Base-by-base conservation (phyloP, 805 yeast genomes). In the Lachancea quebecensis region DNA sequence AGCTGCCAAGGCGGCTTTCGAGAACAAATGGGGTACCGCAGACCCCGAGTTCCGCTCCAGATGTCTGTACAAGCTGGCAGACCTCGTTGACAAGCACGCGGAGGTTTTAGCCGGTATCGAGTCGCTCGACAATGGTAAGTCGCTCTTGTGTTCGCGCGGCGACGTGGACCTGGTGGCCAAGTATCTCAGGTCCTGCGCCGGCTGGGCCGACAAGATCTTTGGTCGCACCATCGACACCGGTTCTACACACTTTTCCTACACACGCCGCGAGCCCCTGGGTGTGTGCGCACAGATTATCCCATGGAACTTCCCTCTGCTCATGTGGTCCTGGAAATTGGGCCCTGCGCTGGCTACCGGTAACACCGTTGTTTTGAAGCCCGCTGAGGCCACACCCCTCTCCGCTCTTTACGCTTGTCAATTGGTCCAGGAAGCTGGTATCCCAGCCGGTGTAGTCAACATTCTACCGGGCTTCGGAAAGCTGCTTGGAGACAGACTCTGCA, bases 281-380 rank as follows among this genome's bases (percentile, higher is more conserved):
- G 95, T 86, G 44, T 82, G 90, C 68, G 89, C 93, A 50, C 88
- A 85, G 64, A 83, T 87, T 57, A 86, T 85, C 59, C 95, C 96
- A 56, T 87, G 95, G 95, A 87, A 87, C 71, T 87, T 87, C 78
- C 96, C 96, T 53, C 72, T 86, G 60, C 74, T 87, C 70, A 84
- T 86, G 82, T 79, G 85, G 72, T 75, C 91, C 38, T 87, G 95
- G 88, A 86, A 86, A 60, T 71, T 87, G 53, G 90, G 88, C 50
- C 95, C 96, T 34, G 89, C 91, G 47, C 71, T 86, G 56, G 83
- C 89, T 50, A 81, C 95, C 40, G 95, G 95, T 68, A 85, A 86
- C 73, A 79, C 93, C 39, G 81, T 84, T 52, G 84, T 87, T 44
- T 73, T 87, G 68, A 87, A 87, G 70, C 84, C 95, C 32, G 90